These are phyloP conservation scores for Vigna radiata DNA, from an alignment of 306 rosid genomes.

Conservation along the genomic window DNA sequence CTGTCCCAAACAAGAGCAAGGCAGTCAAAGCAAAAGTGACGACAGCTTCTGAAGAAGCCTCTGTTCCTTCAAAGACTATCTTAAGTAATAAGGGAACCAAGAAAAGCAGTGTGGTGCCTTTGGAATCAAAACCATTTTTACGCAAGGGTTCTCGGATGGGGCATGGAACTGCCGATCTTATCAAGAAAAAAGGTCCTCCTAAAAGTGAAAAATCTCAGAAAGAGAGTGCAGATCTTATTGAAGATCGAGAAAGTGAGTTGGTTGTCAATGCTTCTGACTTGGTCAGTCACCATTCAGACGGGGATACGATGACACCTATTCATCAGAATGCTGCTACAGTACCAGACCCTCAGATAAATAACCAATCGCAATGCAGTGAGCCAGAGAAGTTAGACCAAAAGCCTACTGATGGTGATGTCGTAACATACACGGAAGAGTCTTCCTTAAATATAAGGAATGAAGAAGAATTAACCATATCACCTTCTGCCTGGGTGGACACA, in stretches of 20 bases:
- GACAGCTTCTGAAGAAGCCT: conserved; percentile 58
- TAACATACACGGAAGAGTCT: conserved; percentile 56
- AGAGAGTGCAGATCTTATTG: conserved; percentile 55
- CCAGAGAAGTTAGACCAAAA: conserved; percentile 53
- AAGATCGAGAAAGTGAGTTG: conserved; percentile 59
- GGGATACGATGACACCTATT: conserved; percentile 46
- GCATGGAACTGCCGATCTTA: conserved; percentile 55
- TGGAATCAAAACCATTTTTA: conserved; percentile 89
- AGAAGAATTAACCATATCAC: conserved; percentile 81
- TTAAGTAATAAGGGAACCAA: conserved; percentile 69
- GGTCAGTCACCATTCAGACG: conserved; percentile 63
- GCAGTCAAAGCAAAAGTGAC: conserved; percentile 61
- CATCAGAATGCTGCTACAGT: conserved; percentile 56
- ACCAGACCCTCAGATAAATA: conserved; percentile 57
- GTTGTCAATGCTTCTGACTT: conserved; percentile 59
- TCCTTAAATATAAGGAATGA: conserved; percentile 59
- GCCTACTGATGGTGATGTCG: conserved; percentile 51
- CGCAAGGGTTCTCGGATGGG: conserved; percentile 80
- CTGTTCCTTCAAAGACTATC: conserved; percentile 64
- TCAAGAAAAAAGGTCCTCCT: conserved; percentile 65
- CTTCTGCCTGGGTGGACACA: conserved; percentile 87
- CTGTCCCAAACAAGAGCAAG: conserved; percentile 59
- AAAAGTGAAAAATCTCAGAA: conserved; percentile 56
- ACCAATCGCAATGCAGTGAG: conserved; percentile 53
- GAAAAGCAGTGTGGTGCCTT: conserved; percentile 94